Base-by-base conservation (phyloP, 805 yeast species). In the Clavispora asparagi region DNA sequence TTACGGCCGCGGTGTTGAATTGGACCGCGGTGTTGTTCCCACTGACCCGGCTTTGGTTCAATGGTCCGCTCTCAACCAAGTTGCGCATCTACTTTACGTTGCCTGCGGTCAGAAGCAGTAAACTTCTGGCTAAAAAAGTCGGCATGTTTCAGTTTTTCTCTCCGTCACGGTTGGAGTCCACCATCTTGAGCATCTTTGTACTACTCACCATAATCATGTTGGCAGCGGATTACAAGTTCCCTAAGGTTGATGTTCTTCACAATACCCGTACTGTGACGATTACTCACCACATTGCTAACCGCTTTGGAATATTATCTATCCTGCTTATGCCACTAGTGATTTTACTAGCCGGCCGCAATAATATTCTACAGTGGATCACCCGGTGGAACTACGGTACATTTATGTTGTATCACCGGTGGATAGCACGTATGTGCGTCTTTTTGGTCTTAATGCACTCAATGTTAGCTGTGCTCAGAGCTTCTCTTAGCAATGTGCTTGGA, bases 301-400 rank as follows among this genome's bases (percentile, higher is more conserved):
- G 58, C 36, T 43, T 52, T 1, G 57, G 53, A 1, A 49, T 49
- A 3, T 16, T 55, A 26, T 43, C 49, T 10, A 41, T 44, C 5
- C 31, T 45, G n/a, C 35, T 51, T 11, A 23, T 51, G 40, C 58
- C 58, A 0, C 42, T 55, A 19, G 41, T 55, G 37, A 17, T 53
- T 31, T 46, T 51, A 32, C 48, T 51, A 27, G 58, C 52, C 3
- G 58, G 58, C 7, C 48, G 58, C 17, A 55, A 55, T 41, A 55
- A 55, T 40, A 45, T 55, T 32, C 42, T 55, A 43, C 47, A 45
- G 38, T 55, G 56, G 54, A 36, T 51, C 32, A 55, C 58, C 3
- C 26, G 54, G 8, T 51, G 53, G 55, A 51, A 51, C 37, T 53
- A 41, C 29, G 43, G 54, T n/a, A 48, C 52, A 1, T 51, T 55